Conservation (phyloP, 306 rosid species). For the Echinosophora koreensis region DNA sequence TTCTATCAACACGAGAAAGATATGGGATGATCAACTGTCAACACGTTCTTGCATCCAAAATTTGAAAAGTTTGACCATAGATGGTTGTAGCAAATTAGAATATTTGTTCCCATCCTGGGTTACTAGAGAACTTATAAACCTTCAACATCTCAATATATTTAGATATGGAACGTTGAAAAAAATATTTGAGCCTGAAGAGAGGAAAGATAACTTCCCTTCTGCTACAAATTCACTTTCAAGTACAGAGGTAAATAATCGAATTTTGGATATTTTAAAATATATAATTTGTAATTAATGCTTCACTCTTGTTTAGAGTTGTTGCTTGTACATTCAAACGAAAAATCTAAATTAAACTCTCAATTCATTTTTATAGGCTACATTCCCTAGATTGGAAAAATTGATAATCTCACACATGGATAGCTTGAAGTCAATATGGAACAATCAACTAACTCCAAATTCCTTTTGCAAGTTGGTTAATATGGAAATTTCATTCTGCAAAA, state of each 20-base stretch:
- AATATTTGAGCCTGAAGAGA: not conserved
- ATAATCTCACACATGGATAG: not conserved
- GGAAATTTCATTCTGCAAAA: not conserved
- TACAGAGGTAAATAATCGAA: not conserved
- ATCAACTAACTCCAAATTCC: not conserved
- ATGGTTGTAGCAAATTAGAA: not conserved
- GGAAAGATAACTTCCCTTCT: not conserved
- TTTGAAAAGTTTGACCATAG: not conserved
- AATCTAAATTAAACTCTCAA: no score
- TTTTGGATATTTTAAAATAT: no score
- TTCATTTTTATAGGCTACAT: not conserved
- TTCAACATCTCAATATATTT: not conserved
- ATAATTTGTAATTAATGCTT: not conserved
- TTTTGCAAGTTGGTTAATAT: not conserved
- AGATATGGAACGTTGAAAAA: not conserved
- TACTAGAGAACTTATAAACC: not conserved
- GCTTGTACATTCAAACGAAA: no score
- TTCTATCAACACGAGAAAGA: not conserved
- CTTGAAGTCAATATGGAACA: conserved; percentile 21
- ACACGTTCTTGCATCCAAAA: not conserved
- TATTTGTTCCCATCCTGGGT: not conserved
- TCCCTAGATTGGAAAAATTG: conserved; percentile 10
- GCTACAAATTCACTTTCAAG: not conserved
- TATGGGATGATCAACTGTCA: conserved; percentile 8
- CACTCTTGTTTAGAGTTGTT: not conserved